A percentile compares a stretch with the other conserved stretches of the same genome.
Evolutionary conservation across 169 alveolate genomes (phyloP).

Genomic region (Amoebophrya sp.): DNA sequence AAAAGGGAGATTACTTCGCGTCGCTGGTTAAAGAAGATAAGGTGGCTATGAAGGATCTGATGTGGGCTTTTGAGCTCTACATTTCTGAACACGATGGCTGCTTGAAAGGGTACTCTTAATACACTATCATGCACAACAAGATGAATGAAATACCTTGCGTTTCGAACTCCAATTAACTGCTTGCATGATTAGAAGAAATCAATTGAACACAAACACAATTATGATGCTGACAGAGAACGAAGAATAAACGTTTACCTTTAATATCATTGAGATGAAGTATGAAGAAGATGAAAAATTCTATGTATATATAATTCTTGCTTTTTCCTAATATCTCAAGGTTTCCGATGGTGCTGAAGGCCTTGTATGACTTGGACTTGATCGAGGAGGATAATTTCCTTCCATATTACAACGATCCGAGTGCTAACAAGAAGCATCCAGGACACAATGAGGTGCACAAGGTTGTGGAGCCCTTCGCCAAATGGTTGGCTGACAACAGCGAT

Average conservation of each 20-base stretch:
- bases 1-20: background rate
- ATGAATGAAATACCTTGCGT: no score
- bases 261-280: no score
- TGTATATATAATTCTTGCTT: no score
- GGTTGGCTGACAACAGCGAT: background rate
- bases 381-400: constrained; percentile 7
- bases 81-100: background rate
- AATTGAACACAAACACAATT: no score
- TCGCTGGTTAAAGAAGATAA: background rate
- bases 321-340: no score
- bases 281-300: no score
- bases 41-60: background rate
- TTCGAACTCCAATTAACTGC: no score
- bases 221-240: no score
- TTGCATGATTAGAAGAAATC: no score
- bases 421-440: background rate
- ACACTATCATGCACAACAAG: no score
- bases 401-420: background rate
- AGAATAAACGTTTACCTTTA: no score
- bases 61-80: constrained; percentile 5
- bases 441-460: constrained; percentile 4
- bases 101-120: background rate
- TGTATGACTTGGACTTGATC: background rate
- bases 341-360: background rate
- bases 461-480: background rate